Base-by-base conservation (phyloP, 2,329 filamentous ascomycete species). In the Fusarium protoensiforme region DNA sequence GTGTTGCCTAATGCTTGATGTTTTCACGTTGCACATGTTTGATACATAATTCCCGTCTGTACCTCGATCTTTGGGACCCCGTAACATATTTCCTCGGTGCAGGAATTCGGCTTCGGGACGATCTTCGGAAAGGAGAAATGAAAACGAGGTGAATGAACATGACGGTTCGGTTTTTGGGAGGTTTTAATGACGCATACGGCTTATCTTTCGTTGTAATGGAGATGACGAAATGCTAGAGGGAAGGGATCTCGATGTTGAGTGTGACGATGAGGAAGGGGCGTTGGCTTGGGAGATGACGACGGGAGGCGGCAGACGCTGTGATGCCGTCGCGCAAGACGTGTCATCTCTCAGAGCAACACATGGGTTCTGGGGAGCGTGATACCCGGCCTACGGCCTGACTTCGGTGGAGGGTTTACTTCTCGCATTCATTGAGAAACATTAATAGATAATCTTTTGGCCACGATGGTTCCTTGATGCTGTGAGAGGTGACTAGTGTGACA, bases 31-130 rank as follows among this genome's bases (percentile, higher is more conserved):
- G 79, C 81, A 83, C 81, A 83, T 83, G 78, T 80, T 81, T 82
- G 78, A 79, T 81, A 83, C 78, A 83, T 81, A 84, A 84, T 83
- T 84, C 81, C 81, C 81, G 75, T 78, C 78, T 81, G 78, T 77
- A 78, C 77, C 72, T 73, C 67, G 68, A 78, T 77, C 72, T 75
- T 78, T 78, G 69, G 72, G 71, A 68, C 73, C 74, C 61, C 75
- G 75, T 73, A 72, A 74, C 65, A 76, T 67, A 77, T 77, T 69
- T 69, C 65, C 66, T 72, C 64, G 69, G 67, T 74, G 72, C 65
- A 71, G 60, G 69, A 65, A 71, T 60, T 65, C 63, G 65, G 72
- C 71, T 64, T 75, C 64, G 62, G 67, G 65, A 65, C 67, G 69
- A 80, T 81, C 69, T 81, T 76, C 70, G 65, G 73, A 66, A 77